Conservation (phyloP, 192 early-diverging fungal genomes). For the Gonapodya prolifera region DNA sequence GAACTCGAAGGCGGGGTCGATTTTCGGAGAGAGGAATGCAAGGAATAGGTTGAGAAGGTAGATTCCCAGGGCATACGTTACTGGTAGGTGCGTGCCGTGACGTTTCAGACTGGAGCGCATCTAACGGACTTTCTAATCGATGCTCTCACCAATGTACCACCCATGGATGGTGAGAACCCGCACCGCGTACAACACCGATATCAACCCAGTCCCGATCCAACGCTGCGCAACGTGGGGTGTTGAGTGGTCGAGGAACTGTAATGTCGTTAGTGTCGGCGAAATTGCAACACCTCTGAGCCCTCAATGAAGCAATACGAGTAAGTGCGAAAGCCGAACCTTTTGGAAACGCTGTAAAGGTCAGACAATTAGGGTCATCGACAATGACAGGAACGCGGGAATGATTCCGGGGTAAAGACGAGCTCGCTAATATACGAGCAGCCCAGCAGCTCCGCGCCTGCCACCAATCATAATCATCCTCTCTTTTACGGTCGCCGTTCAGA, state of each 20-base stretch:
- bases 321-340: not conserved
- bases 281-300: too few relatives aligned
- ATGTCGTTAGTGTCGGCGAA: too few relatives aligned
- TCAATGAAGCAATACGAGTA: too few relatives aligned
- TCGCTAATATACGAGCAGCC: too few relatives aligned
- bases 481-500: too few relatives aligned
- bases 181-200: constrained; percentile 55
- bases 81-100: too few relatives aligned
- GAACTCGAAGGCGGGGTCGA: constrained; percentile 77
- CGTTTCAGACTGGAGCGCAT: not conserved
- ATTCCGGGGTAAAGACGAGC: not conserved
- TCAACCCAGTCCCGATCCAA: constrained; percentile 54
- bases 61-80: constrained; percentile 75
- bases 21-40: constrained; percentile 92
- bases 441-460: too few relatives aligned
- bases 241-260: constrained; percentile 60
- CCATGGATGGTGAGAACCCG: constrained; percentile 72
- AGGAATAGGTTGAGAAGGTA: constrained; percentile 91
- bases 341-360: not conserved
- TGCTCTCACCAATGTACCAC: constrained; percentile 76
- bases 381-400: not conserved
- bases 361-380: not conserved
- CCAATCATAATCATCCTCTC: too few relatives aligned
- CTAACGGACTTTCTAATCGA: not conserved
- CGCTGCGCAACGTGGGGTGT: constrained; percentile 64